Evolutionary conservation across 2,329 filamentous ascomycete genomes (phyloP), one percentile per base, ranked within the genome.

Genomic region (Phaeomoniella chlamydospora): DNA sequence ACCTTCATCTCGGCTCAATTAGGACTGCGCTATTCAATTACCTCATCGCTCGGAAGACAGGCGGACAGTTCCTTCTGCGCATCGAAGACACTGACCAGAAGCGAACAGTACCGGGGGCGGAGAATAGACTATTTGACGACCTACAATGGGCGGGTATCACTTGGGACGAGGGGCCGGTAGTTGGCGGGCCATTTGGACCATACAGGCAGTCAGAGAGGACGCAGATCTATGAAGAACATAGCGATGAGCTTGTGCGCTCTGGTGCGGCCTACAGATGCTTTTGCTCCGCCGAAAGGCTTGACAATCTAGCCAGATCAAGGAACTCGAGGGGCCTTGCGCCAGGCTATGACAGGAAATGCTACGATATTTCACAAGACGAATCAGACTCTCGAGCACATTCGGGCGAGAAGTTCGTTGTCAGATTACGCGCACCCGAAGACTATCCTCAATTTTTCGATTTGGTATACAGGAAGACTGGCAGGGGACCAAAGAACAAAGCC

Each of bases 21-120:
- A 71, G 90, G 39, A 98, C 90, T 0, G 92, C 92, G 0, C 60
- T 98, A n/a, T 96, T 86, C 64, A 96, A 94, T 51, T 94, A 88
- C 46, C 64, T 98, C 3, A 68, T 93, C n/a, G 87, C 90, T 0
- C 82, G 78, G 49, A 75, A 80, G 2, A 94, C 90, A 0, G 78
- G 80, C 3, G 90, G 90, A 4, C 80, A 93, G 54, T 98, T 98
- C 49, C 60, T 98, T 9, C 62, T 98, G 34, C 76, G 90, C 6
- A 77, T 98, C 43, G 90, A 98, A 62, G 90, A 98, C 55, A 98
- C 90, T 3, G 90, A 96, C 58, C 82, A 84, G 68, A 59, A 90
- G 82, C 84, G 90, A 41, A 78, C 88, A 5, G 75, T 96, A 3
- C 59, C 67, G 1, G 86, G 80, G 51, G 86, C 90, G 1, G 86